Percentiles rank a stretch among this genome's conserved stretches.
Conservation (phyloP, 352 stramenopile species). For the Pythium inflatum region DNA sequence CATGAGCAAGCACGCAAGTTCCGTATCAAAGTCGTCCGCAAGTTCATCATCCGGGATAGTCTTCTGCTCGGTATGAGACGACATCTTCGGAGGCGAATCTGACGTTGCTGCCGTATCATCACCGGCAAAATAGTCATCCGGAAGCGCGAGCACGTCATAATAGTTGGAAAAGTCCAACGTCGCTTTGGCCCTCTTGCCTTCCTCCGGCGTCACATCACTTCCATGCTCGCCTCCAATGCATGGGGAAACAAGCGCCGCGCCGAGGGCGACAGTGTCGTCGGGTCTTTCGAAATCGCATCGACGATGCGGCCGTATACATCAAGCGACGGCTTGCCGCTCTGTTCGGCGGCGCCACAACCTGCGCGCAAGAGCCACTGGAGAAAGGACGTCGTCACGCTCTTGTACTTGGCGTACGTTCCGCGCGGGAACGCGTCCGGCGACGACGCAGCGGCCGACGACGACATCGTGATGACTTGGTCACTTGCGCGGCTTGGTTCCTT, state of each 20-base stretch:
- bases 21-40: constrained; percentile 31
- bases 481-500: no score
- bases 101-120: background rate
- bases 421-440: constrained; percentile 2
- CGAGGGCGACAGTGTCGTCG: background rate
- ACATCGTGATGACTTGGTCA: no score
- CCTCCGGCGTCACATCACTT: background rate
- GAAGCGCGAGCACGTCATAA: background rate
- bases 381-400: background rate
- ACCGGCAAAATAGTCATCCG: constrained; percentile 20
- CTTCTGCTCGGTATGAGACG: background rate
- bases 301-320: background rate
- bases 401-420: background rate
- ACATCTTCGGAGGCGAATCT: background rate
- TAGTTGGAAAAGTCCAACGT: constrained; percentile 11
- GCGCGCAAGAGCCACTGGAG: background rate
- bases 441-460: no score
- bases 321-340: background rate
- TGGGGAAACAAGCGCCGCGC: background rate
- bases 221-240: background rate
- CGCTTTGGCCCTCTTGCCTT: background rate
- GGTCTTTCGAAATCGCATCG: background rate
- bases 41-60: constrained; percentile 24
- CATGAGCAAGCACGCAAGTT: constrained; percentile 35
- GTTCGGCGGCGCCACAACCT: background rate